phyloP scores from a whole-genome alignment of 179 eudicot genomes.

The Beta corolliflora region DNA sequence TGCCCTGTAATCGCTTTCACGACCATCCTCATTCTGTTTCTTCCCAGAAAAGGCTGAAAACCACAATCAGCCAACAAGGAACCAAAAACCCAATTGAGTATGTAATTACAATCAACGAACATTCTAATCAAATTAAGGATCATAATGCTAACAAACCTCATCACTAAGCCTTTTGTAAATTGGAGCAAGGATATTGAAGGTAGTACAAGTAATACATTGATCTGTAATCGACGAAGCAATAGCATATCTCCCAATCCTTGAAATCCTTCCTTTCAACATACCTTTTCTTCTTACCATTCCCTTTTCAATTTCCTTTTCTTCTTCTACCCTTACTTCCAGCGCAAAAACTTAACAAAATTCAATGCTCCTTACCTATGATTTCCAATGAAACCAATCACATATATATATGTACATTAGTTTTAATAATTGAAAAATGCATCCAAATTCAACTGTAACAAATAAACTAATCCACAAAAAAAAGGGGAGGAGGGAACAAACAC shows the following conservation, averaged over 20 bases:
- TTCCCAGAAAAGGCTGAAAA: constrained; percentile 22
- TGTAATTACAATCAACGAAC: constrained; percentile 18
- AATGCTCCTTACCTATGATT: constrained; percentile 11
- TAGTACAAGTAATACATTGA: constrained; percentile 83
- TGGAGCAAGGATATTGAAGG: constrained; percentile 96
- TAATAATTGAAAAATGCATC: background rate
- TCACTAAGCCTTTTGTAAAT: constrained; percentile 80
- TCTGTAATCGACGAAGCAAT: constrained; percentile 67
- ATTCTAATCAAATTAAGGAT: background rate
- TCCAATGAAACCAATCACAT: constrained; percentile 7
- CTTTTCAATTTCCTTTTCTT: constrained; percentile 13
- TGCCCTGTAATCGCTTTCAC: constrained; percentile 79
- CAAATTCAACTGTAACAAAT: constrained; percentile 10
- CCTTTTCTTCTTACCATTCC: constrained; percentile 54
- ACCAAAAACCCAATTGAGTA: background rate
- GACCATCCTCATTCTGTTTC: constrained; percentile 64
- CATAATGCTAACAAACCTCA: constrained; percentile 48
- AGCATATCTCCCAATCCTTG: constrained; percentile 56
- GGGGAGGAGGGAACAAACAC: background rate
- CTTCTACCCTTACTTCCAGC: constrained; percentile 22
- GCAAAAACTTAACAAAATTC: constrained; percentile 13
- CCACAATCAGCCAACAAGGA: constrained; percentile 18
- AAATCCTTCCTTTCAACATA: constrained; percentile 42
- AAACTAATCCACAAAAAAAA: constrained; percentile 5
- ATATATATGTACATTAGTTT: constrained; percentile 8